Evolutionary conservation across 139 green algal species (phyloP).

Genomic region (Chlamydomonas eustigma): DNA sequence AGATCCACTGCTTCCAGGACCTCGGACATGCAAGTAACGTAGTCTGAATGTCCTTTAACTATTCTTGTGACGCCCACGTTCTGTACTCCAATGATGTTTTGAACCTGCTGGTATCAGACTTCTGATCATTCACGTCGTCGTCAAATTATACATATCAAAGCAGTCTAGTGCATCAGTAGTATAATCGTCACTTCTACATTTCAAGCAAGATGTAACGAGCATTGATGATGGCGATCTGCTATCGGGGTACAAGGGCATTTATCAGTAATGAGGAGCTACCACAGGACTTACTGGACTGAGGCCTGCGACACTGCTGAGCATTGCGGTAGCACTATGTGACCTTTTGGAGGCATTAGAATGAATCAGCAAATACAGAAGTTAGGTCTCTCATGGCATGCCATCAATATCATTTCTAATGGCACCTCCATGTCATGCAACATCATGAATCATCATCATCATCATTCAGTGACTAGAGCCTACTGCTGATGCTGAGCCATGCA

Average conservation of each 20-base stretch:
- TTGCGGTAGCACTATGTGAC: background rate
- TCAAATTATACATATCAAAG: background rate
- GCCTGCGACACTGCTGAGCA: background rate
- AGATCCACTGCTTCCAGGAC: background rate
- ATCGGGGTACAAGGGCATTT: background rate
- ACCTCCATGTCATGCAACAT: background rate
- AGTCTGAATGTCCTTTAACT: background rate
- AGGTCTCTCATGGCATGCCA: background rate
- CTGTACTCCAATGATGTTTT: background rate
- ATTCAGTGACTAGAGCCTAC: no score
- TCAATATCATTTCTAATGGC: background rate
- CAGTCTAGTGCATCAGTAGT: background rate
- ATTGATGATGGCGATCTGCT: background rate
- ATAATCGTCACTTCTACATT: background rate
- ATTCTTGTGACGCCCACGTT: background rate
- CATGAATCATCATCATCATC: background rate
- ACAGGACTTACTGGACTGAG: background rate
- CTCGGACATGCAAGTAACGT: background rate
- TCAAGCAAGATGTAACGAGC: background rate
- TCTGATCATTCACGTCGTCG: background rate
- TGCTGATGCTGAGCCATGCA: no score
- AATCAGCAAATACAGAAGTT: background rate
- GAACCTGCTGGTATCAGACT: background rate
- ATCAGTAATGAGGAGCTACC: background rate
- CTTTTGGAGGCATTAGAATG: background rate